Evolutionary conservation across 1,284 basidiomycete species (phyloP).

Genomic region (Trametes hirsuta): DNA sequence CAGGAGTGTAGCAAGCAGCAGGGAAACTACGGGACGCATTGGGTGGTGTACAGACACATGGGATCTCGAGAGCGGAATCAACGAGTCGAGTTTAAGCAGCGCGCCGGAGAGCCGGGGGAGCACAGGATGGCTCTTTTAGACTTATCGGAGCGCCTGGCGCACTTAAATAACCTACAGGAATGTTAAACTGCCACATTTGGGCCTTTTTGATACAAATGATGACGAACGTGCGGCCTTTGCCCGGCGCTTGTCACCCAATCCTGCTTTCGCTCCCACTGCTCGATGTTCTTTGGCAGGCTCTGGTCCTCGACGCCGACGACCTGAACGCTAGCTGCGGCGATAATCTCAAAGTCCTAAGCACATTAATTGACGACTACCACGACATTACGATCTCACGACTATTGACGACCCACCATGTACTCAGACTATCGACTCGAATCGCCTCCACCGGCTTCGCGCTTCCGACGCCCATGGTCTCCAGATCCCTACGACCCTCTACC

Average conservation of each 20-base stretch:
- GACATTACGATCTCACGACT: constrained; percentile 17
- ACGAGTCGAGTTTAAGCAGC: not conserved
- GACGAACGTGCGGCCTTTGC: constrained; percentile 14
- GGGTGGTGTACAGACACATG: constrained; percentile 17
- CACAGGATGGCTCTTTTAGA: constrained; percentile 2
- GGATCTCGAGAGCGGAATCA: not conserved
- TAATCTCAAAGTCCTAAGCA: not conserved
- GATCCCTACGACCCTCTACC: constrained; percentile 59
- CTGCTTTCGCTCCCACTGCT: constrained; percentile 12
- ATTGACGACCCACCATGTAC: constrained; percentile 36
- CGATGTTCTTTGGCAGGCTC: constrained; percentile 7
- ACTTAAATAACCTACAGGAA: too few species aligned
- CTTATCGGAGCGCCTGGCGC: not conserved
- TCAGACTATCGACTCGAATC: constrained; percentile 49
- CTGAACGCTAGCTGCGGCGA: constrained; percentile 6
- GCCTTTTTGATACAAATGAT: not conserved
- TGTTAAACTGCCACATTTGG: not conserved
- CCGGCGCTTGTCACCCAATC: not conserved
- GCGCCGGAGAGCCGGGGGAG: not conserved
- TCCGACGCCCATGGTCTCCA: constrained; percentile 64
- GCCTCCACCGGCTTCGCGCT: constrained; percentile 54
- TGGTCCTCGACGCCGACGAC: constrained; percentile 11
- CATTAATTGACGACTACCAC: not conserved
- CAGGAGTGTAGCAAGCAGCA: not conserved
- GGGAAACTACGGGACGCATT: constrained; percentile 16